Evolutionary conservation across 108 stramenopile genomes (phyloP), one percentile per base, ranked within the genome.

Genomic region (Bacterosira constricta): DNA sequence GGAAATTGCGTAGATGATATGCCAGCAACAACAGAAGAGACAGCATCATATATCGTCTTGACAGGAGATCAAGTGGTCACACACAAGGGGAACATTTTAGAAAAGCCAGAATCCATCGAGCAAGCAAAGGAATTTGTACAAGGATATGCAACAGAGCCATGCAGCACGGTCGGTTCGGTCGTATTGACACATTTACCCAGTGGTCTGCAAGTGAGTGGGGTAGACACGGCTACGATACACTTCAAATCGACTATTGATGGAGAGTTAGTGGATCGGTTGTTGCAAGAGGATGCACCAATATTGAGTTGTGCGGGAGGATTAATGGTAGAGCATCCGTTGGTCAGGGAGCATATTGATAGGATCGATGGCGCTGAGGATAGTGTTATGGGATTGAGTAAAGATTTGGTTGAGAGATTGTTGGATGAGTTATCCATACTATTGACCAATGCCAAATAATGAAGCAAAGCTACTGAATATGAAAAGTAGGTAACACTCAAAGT

Each of bases 51-150:
- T 71, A 54, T 91, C 13, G 73, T 91, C 11, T 63, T 94, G 53
- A 91, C 93, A 9, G 90, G 82, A 10, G 93, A 94, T 84, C 93
- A 94, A 68, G 93, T 94, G 29, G 89, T 94, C 38, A 87, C 89
- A 12, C 87, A 86, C 47, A 27, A 75, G 18, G 85, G 85, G 26
- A 26, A 56, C 13, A 90, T 94, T 45, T 59, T 94, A 25, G 93
- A 94, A 83, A 94, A 94, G 65, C 90, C 93, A 10, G 69, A 77
- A 39, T 63, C 71, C 36, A 55, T 91, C 13, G 76, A 86, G 44
- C 73, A 94, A 77, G 93, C 93, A 45, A 85, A 80, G 36, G 63
- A 74, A 23, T 90, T 91, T 79, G 83, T 86, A 0, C 3, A 13
- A 1, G 25, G 62, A 64, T 94, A 94, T 66, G 84, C 80, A 21